Evolutionary conservation across 441 rosid species (phyloP).

Genomic region (Pelargonium myrrhifolium): DNA sequence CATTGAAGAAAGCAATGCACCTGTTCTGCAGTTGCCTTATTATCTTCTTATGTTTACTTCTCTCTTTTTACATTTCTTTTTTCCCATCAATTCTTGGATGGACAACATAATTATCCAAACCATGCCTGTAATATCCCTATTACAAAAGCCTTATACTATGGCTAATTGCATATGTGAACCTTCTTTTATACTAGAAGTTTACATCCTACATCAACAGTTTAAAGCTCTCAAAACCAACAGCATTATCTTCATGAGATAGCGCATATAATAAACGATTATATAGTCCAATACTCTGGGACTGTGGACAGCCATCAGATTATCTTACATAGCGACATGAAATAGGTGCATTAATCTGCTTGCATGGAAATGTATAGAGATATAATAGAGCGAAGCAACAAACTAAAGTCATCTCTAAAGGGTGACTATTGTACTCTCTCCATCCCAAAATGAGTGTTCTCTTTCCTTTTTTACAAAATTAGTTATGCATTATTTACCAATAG

Average conservation of each 20-base stretch:
- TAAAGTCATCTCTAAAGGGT: too few relatives aligned
- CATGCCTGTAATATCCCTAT: background rate
- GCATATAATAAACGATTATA: background rate
- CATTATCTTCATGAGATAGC: background rate
- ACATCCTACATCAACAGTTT: background rate
- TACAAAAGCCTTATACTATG: background rate
- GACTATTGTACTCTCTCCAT: too few relatives aligned
- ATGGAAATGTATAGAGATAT: too few relatives aligned
- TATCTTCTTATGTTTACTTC: background rate
- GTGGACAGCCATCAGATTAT: background rate
- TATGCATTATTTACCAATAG: too few relatives aligned
- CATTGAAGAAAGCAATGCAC: background rate
- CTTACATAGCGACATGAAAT: background rate
- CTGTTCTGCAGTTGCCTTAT: background rate
- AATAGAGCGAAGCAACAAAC: too few relatives aligned
- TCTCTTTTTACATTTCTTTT: background rate
- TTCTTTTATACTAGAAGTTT: background rate
- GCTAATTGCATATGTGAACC: background rate
- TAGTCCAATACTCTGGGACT: background rate
- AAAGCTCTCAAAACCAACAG: background rate
- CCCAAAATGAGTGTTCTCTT: too few relatives aligned
- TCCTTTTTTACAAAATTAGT: too few relatives aligned
- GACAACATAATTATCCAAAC: background rate
- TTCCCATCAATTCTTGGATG: background rate
- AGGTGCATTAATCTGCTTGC: too few relatives aligned